These are phyloP conservation scores for Spencermartinsiella europaea DNA, from an alignment of 805 yeast species.

Conservation along the genomic window DNA sequence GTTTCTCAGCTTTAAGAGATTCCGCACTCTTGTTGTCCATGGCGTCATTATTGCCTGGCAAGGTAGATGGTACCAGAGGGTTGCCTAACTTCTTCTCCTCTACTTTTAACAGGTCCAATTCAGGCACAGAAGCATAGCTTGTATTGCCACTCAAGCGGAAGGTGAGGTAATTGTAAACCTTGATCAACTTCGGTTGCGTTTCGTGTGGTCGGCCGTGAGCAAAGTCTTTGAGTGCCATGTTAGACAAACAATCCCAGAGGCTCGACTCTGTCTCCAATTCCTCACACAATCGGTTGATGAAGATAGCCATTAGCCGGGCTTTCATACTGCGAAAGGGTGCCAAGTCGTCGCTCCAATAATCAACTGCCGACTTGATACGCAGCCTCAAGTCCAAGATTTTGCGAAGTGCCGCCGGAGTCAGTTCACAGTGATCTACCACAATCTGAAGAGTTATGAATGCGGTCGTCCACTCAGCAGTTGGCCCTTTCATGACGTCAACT, in stretches of 20 bases:
- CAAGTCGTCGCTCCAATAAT: background rate
- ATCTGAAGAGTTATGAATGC: conserved; percentile 13
- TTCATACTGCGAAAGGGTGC: conserved; percentile 5
- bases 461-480: background rate
- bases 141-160: background rate
- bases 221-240: background rate
- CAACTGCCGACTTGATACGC: background rate
- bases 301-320: conserved; percentile 4
- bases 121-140: background rate
- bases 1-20: no score
- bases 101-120: background rate
- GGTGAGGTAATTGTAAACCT: background rate
- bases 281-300: conserved; percentile 3
- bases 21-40: no score
- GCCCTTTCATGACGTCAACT: conserved; percentile 14
- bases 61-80: no score
- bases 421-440: background rate
- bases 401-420: background rate
- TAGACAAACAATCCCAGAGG: background rate
- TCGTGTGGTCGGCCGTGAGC: background rate
- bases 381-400: background rate
- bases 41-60: no score
- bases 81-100: background rate
- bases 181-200: background rate
- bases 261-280: background rate